These are phyloP conservation scores for Chlamydomonas eustigma DNA, from an alignment of 139 green algal species.

Conservation along the genomic window DNA sequence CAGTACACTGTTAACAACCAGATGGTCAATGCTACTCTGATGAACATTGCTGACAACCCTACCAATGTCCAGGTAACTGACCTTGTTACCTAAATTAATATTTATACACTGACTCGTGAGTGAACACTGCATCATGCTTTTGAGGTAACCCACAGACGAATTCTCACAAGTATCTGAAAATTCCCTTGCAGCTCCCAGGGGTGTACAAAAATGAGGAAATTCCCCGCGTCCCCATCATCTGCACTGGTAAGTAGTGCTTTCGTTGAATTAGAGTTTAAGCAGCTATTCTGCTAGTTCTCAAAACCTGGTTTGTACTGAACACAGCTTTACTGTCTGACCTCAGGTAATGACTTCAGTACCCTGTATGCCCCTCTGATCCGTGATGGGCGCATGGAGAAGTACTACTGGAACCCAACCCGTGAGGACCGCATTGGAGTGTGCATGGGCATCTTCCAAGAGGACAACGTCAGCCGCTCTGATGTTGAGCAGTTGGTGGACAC, in stretches of 20 bases:
- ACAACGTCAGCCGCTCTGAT: conserved; percentile 37
- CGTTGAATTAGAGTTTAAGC: no score
- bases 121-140: no score
- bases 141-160: no score
- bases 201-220: conserved; percentile 92
- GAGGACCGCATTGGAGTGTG: conserved; percentile 95
- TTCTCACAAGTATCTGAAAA: no score
- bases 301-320: no score
- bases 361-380: conserved; percentile 98
- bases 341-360: conserved; percentile 96
- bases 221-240: conserved; percentile 91
- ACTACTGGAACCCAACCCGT: conserved; percentile 96
- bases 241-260: conserved; percentile 82
- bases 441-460: conserved; percentile 94
- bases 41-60: conserved; percentile 99
- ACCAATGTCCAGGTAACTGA: conserved; percentile 82
- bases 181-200: conserved; percentile 78
- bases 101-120: not conserved
- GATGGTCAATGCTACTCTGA: conserved; percentile 99
- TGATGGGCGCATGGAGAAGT: conserved; percentile 99
- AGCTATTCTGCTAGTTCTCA: no score
- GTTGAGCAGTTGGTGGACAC: conserved; percentile 88
- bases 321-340: no score
- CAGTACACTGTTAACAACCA: conserved; percentile 99
- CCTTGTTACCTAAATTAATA: not conserved